phyloP scores from a whole-genome alignment of 768 basidiomycete species.

The Steccherinum ochraceum region DNA sequence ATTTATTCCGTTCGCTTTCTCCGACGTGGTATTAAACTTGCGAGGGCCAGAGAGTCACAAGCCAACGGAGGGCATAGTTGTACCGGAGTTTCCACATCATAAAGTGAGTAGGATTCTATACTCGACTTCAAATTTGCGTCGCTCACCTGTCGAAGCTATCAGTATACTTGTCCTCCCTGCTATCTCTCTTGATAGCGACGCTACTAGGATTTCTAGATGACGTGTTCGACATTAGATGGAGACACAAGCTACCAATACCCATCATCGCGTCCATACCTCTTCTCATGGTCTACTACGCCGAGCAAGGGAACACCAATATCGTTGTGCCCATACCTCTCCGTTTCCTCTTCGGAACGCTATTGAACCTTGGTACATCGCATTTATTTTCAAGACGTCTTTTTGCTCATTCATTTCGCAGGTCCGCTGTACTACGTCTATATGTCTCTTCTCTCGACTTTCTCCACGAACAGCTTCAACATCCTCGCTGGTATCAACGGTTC shows the following conservation, averaged over 20 bases:
- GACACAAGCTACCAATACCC: conserved; percentile 96
- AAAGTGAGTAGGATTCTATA: conserved; percentile 43
- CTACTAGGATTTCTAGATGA: conserved; percentile 96
- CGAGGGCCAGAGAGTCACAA: conserved; percentile 29
- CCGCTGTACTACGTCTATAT: conserved; percentile 96
- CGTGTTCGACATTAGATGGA: conserved; percentile 97
- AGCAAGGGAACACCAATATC: conserved; percentile 87
- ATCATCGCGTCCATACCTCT: conserved; percentile 93
- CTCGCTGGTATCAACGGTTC: conserved; percentile 97
- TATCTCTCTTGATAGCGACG: conserved; percentile 90
- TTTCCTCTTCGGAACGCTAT: conserved; percentile 60
- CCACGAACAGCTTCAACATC: conserved; percentile 98
- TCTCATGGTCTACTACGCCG: conserved; percentile 94
- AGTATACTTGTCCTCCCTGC: conserved; percentile 85
- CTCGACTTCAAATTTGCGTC: background rate
- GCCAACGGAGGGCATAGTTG: conserved; percentile 53
- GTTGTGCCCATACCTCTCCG: conserved; percentile 86
- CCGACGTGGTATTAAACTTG: conserved; percentile 52
- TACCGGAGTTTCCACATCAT: conserved; percentile 71
- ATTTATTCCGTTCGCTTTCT: conserved; percentile 95
- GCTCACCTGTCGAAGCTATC: conserved; percentile 52
- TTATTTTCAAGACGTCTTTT: background rate
- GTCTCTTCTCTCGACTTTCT: conserved; percentile 91
- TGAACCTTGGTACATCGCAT: conserved; percentile 73
- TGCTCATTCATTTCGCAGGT: conserved; percentile 38